Evolutionary conservation across 2,329 filamentous ascomycete genomes (phyloP), one percentile per base, ranked within the genome.

Genomic region (Aspergillus sp.): DNA sequence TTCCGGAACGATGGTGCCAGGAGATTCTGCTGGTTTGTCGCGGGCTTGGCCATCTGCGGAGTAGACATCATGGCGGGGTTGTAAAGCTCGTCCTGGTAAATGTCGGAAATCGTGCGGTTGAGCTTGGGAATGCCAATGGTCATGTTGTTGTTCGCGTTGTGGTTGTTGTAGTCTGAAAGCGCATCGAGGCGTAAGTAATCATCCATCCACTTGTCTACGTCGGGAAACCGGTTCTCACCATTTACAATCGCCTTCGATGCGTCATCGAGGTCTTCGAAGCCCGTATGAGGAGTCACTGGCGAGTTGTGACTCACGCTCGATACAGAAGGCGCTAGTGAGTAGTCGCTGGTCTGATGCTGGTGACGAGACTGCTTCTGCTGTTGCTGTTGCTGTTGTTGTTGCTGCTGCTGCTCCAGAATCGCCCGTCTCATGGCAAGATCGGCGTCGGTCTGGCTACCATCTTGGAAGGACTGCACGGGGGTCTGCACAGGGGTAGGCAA

Each of bases 81-180:
- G 81, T 91, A 96, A 0, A 96, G 84, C 74, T 95, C 91, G 74
- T 97, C 93, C 69, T 87, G 85, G 71, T 91, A 94, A 53, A 91
- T 85, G 71, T 96, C 92, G 17, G 92, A 94, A 79, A 95, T 91
- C 0, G 92, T 95, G 59, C 92, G 85, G 67, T 92, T 89, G 65
- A 96, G 85, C 77, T 94, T 95, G 25, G 92, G 90, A 25, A 88
- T 80, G 41, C 82, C 80, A 63, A 80, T 69, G 50, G 75, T 62
- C 68, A 76, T 65, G 50, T 67, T 67, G 65, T 65, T 61, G 65
- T 70, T 73, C 58, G 73, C 60, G 65, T 69, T 76, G 66, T 80
- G 80, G 65, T 70, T 76, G 66, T 79, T 80, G 65, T 86, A 83
- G 78, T 86, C 84, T 87, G 82, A 69, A 76, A 80, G 75, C 72